phyloP scores from a whole-genome alignment of 192 early-diverging fungal species.

The Piromyces sp. region DNA sequence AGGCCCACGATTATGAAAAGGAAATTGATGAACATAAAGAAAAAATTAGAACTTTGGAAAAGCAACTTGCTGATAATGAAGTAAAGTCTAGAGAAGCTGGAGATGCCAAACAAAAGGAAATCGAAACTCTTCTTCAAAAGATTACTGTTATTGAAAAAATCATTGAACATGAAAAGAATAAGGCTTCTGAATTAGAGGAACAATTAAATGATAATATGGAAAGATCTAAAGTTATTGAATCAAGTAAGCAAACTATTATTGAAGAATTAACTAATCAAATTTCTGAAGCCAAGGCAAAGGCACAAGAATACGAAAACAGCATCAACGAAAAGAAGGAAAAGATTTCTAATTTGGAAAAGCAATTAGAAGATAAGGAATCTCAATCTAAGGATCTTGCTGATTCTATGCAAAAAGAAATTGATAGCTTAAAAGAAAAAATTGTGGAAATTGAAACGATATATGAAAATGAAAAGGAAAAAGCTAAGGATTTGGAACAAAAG shows the following conservation, averaged over 20 bases:
- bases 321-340: not conserved
- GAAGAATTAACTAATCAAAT: not conserved
- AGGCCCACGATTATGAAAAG: not conserved
- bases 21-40: not conserved
- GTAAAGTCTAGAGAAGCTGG: not conserved
- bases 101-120: not conserved
- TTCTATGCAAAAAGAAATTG: not conserved
- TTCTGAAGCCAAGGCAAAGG: not conserved
- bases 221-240: not conserved
- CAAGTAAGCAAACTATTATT: not conserved
- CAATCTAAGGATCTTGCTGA: not conserved
- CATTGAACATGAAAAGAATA: not conserved
- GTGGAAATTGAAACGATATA: not conserved
- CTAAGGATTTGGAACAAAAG: not conserved
- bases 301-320: not conserved
- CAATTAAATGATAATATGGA: not conserved
- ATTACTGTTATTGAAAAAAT: not conserved
- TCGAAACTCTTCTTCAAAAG: not conserved
- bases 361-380: not conserved
- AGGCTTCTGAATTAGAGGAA: not conserved
- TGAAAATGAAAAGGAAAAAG: not conserved
- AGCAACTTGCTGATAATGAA: not conserved
- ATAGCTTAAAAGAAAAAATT: not conserved
- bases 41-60: not conserved
- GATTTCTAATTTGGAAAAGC: not conserved